These are phyloP conservation scores for Cyclostephanos invisitatus DNA, from an alignment of 108 stramenopile genomes.

Conservation along the genomic window DNA sequence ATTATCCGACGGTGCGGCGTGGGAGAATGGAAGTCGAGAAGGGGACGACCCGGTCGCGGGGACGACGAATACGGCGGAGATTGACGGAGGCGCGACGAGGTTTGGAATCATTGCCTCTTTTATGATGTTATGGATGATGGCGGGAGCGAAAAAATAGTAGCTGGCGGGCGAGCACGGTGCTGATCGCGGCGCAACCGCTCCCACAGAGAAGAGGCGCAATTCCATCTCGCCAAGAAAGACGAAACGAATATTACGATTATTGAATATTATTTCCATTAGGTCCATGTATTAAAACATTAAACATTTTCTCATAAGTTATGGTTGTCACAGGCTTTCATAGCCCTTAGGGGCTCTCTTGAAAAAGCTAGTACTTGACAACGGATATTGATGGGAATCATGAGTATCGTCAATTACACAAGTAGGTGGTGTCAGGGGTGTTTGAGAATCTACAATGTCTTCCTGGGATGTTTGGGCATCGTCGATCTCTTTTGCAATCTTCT, in stretches of 20 bases:
- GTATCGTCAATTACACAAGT: neutral
- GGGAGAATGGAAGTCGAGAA: too few species aligned
- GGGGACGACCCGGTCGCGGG: neutral
- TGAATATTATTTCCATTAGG: too few species aligned
- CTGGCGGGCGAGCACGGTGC: too few species aligned
- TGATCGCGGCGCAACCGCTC: too few species aligned
- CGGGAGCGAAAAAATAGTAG: neutral
- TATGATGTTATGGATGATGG: too few species aligned
- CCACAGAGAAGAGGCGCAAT: too few species aligned
- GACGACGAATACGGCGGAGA: neutral
- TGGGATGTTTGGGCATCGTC: slow-evolving; percentile 9
- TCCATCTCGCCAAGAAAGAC: too few species aligned
- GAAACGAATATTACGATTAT: too few species aligned
- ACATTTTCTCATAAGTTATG: neutral
- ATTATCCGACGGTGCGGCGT: too few species aligned
- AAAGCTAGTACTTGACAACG: slow-evolving; percentile 16
- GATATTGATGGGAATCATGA: neutral
- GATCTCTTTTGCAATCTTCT: slow-evolving; percentile 29
- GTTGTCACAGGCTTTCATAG: slow-evolving; percentile 26
- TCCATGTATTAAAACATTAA: neutral
- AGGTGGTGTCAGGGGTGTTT: neutral
- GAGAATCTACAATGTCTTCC: slow-evolving; percentile 12
- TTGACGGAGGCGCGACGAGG: neutral
- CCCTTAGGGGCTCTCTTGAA: slow-evolving; percentile 28
- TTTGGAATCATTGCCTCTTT: neutral